Percentiles rank a stretch among this genome's conserved stretches.
phyloP scores from a whole-genome alignment of 2,329 filamentous ascomycete species.

The Hypoxylon sp. region DNA sequence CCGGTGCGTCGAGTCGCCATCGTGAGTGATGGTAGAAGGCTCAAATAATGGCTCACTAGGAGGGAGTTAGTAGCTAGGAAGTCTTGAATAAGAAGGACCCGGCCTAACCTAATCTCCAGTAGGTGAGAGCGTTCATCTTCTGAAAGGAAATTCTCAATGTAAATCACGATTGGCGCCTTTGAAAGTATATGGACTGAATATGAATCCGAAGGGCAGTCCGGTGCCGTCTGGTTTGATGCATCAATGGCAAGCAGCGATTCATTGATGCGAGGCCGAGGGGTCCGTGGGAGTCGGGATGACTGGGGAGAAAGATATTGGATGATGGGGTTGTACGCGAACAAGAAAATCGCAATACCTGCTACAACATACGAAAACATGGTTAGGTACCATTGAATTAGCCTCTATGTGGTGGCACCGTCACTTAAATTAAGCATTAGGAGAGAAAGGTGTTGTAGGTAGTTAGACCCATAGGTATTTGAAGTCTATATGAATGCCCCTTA shows the following conservation, averaged over 20 bases:
- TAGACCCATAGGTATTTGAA: neutral
- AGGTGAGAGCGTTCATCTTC: conserved; percentile 62
- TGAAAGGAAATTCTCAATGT: conserved; percentile 67
- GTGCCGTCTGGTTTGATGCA: conserved; percentile 54
- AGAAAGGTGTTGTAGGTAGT: neutral
- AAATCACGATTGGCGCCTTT: conserved; percentile 67
- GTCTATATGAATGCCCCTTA: conserved; percentile 22
- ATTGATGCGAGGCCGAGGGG: conserved; percentile 64
- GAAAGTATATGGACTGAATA: conserved; percentile 65
- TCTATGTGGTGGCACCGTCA: neutral
- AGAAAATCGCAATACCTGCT: conserved; percentile 58
- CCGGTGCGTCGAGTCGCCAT: conserved; percentile 60
- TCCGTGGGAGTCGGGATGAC: conserved; percentile 53
- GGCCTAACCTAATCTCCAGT: conserved; percentile 64
- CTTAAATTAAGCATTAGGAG: neutral
- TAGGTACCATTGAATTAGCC: conserved; percentile 18
- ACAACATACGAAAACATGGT: conserved; percentile 64
- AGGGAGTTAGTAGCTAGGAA: conserved; percentile 7
- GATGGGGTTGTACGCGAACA: conserved; percentile 64
- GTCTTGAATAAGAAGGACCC: conserved; percentile 1
- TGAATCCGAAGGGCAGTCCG: conserved; percentile 57
- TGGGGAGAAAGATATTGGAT: conserved; percentile 55
- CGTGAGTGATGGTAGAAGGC: conserved; percentile 65
- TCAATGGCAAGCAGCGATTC: conserved; percentile 67
- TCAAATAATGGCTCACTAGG: conserved; percentile 63